Evolutionary conservation across 2,329 filamentous ascomycete genomes (phyloP), one percentile per base, ranked within the genome.

Genomic region (Coniella lustricola): DNA sequence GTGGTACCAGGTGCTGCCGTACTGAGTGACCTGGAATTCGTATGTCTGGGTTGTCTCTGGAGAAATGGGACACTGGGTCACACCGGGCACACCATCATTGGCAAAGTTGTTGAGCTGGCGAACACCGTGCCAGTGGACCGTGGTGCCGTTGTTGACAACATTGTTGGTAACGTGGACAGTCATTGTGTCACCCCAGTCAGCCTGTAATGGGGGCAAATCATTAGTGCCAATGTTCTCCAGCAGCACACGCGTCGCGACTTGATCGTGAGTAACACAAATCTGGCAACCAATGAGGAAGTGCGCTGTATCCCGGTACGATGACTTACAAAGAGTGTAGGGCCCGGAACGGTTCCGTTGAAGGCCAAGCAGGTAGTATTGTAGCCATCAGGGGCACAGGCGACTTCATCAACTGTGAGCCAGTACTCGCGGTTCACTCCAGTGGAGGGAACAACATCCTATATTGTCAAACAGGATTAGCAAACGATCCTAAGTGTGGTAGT

Each of bases 131-230:
- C 70, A 75, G 54, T 75, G 72, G 29, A 74, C 62, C 0, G 69
- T 65, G 2, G 69, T 71, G 20, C 64, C 63, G 34, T 62, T 61
- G 12, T 54, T 49, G 3, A 69, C 70, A 2, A 84, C 72, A 14
- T 75, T 69, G 60, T 86, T 86, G 62, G 77, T 70, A 52, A 84
- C 72, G 34, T 79, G 77, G 40, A 84, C 74, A 32, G 81, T 63
- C n/a, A 70, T 57, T 17, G 50, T 58, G 54, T 73, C 70, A 18
- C 70, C 70, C 69, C 69, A 72, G 51, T 71, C 64, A 20, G 66
- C 72, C 33, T 67, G 3, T 17, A 10, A 29, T 5, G 10, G 5
- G 25, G 10, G 25, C 5, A 29, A 29, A 29, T 5, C 5, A 29
- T 29, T 29, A 29, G 25, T 5, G 25, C 5, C 5, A 29, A 29